These are phyloP conservation scores for Alnus rubra DNA, from an alignment of 306 rosid genomes.

Conservation along the genomic window DNA sequence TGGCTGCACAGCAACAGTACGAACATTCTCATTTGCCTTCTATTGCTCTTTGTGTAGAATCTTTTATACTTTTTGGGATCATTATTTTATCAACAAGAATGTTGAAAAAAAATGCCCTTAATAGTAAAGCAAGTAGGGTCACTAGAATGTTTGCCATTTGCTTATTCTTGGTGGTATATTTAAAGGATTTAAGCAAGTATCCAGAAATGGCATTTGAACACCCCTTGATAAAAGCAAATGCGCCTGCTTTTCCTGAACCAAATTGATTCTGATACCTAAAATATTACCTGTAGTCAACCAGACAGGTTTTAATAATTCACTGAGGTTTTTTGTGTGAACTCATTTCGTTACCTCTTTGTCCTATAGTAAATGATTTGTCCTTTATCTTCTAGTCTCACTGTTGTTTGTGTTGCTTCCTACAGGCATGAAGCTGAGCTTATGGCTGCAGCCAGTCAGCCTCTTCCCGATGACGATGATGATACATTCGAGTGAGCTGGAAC, in stretches of 20 bases:
- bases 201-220: neutral
- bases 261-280: neutral
- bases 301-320: neutral
- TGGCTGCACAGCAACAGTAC: slow-evolving; percentile 58
- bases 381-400: neutral
- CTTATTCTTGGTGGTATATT: neutral
- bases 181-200: neutral
- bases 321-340: neutral
- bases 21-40: neutral
- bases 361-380: neutral
- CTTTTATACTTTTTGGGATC: neutral
- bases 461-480: slow-evolving; percentile 71
- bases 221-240: neutral
- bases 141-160: neutral
- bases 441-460: slow-evolving; percentile 61
- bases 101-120: neutral
- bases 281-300: neutral
- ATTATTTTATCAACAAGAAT: neutral
- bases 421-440: slow-evolving; percentile 65
- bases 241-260: neutral
- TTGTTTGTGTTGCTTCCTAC: slow-evolving; percentile 4
- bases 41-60: neutral
- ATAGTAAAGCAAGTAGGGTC: neutral
- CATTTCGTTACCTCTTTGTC: neutral
- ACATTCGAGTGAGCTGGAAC: slow-evolving; percentile 29